phyloP scores from a whole-genome alignment of 2,329 filamentous ascomycete species.

The Apiospora kogelbergensis region DNA sequence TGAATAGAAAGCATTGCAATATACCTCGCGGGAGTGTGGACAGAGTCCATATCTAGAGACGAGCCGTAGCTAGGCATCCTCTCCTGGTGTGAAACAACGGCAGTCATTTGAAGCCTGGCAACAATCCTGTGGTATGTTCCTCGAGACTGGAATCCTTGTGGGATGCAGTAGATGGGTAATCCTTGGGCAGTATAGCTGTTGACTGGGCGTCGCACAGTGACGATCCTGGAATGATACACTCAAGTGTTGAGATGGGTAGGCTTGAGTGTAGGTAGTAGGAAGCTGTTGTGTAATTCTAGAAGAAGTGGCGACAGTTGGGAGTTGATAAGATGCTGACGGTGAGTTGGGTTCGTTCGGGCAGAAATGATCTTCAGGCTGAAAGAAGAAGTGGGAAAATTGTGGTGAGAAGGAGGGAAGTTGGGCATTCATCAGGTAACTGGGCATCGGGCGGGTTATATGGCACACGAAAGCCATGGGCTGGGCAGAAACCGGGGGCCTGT shows the following conservation, averaged over 20 bases:
- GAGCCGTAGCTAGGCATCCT: conserved; percentile 54
- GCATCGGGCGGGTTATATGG: conserved; percentile 48
- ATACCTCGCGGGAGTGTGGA: conserved; percentile 63
- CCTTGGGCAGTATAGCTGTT: conserved; percentile 19
- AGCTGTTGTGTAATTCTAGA: conserved; percentile 15
- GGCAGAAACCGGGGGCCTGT: conserved; percentile 20
- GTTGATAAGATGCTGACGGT: conserved; percentile 22
- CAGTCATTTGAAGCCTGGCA: conserved; percentile 40
- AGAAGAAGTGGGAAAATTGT: conserved; percentile 36
- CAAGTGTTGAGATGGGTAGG: conserved; percentile 2
- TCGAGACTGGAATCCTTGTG: conserved; percentile 21
- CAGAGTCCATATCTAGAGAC: conserved; percentile 56
- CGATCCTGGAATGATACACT: conserved; percentile 18
- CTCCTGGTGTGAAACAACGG: conserved; percentile 47
- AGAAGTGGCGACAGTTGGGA: conserved; percentile 16
- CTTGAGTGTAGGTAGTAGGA: conserved; percentile 16
- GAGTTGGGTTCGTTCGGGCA: conserved; percentile 31
- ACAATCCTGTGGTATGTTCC: conserved; percentile 38
- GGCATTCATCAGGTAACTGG: conserved; percentile 12
- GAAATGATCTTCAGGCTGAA: conserved; percentile 35
- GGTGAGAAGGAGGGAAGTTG: conserved; percentile 36
- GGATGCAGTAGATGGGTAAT: conserved; percentile 26
- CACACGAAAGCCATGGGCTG: conserved; percentile 32
- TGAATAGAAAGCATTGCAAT: conserved; percentile 52
- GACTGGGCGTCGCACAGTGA: conserved; percentile 23